Percentiles rank a stretch among this genome's conserved stretches.
These are phyloP conservation scores for Moesziomyces sp. DNA, from an alignment of 1,284 basidiomycete genomes.

Conservation along the genomic window DNA sequence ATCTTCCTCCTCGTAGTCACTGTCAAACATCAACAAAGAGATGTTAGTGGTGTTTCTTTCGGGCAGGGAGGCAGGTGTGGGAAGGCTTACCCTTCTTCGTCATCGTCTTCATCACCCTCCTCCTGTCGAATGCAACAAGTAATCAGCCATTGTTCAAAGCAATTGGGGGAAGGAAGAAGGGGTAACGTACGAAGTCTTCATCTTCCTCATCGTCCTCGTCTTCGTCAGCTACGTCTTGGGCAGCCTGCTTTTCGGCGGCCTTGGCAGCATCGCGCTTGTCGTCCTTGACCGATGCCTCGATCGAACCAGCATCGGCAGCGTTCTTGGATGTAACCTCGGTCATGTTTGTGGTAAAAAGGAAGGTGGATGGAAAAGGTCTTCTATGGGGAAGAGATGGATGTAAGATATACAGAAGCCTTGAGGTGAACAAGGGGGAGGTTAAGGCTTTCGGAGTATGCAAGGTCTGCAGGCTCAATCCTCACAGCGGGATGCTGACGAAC, in stretches of 20 bases:
- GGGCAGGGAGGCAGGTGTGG: no score
- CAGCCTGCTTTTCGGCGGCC: constrained; percentile 22
- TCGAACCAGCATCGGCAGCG: constrained; percentile 6
- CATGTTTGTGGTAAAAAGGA: constrained; percentile 5
- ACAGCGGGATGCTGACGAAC: no score
- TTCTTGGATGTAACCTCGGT: constrained; percentile 13
- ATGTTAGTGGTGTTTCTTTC: not conserved
- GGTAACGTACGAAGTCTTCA: constrained; percentile 33
- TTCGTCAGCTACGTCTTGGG: constrained; percentile 22
- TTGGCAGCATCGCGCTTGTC: constrained; percentile 41
- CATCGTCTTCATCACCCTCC: constrained; percentile 39
- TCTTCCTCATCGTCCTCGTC: constrained; percentile 44
- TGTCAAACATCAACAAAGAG: not conserved
- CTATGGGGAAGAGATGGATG: not conserved
- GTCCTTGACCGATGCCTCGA: constrained; percentile 37
- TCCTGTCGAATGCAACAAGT: constrained; percentile 4
- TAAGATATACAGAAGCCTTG: not conserved
- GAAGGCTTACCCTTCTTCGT: constrained; percentile 27
- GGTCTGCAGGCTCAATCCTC: no score
- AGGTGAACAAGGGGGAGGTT: no score
- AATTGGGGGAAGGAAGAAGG: not conserved
- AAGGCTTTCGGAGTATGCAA: no score
- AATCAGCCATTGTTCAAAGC: not conserved
- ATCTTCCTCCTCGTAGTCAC: constrained; percentile 26
- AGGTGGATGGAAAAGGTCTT: not conserved